These are phyloP conservation scores for Casuarina cunninghamiana DNA, from an alignment of 306 rosid genomes.

Conservation along the genomic window DNA sequence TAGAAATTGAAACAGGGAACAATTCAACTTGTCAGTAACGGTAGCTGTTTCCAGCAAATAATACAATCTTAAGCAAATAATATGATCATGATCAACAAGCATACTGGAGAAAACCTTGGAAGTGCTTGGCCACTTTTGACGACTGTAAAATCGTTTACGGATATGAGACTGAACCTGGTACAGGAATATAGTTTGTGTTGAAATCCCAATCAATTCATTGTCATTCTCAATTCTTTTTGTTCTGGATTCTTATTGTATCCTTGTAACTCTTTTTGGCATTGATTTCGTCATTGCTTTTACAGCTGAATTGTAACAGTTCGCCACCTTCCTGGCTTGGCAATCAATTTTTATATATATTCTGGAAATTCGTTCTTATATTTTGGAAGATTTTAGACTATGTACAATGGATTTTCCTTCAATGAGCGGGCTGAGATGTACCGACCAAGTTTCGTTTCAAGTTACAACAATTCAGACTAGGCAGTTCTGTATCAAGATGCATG, in stretches of 20 bases:
- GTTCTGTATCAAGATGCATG: too few relatives aligned
- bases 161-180: not conserved
- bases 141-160: not conserved
- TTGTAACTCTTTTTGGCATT: not conserved
- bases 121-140: not conserved
- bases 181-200: not conserved
- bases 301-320: not conserved
- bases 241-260: not conserved
- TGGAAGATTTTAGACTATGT: too few relatives aligned
- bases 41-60: conserved; percentile 18
- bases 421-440: too few relatives aligned
- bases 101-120: conserved; percentile 1
- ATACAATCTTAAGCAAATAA: conserved; percentile 11
- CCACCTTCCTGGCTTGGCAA: not conserved
- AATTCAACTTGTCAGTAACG: conserved; percentile 17
- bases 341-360: not conserved
- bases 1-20: conserved; percentile 24
- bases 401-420: too few relatives aligned
- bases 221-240: not conserved
- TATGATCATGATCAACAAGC: conserved; percentile 8
- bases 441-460: too few relatives aligned
- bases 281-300: not conserved
- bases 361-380: not conserved
- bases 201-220: conserved; percentile 21
- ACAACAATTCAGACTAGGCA: too few relatives aligned